phyloP scores from a whole-genome alignment of 2,329 filamentous ascomycete species.

The Ophiostoma piceae region DNA sequence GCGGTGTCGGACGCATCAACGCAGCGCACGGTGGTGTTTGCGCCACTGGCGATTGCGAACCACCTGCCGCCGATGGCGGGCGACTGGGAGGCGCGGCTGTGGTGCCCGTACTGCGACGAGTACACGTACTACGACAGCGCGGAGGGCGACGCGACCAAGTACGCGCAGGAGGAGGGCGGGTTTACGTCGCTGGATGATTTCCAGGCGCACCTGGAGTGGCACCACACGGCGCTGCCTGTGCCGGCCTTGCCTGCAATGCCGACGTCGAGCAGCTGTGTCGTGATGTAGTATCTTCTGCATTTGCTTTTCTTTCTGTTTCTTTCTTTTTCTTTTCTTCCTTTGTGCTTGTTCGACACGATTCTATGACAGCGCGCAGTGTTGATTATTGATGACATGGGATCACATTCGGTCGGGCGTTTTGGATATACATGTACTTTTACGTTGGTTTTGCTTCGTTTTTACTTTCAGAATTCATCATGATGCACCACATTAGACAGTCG shows the following conservation, averaged over 20 bases:
- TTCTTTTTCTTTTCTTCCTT: not conserved
- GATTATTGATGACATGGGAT: slow-evolving; percentile 1
- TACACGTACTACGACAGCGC: slow-evolving; percentile 47
- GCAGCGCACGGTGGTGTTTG: slow-evolving; percentile 49
- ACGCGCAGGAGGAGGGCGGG: slow-evolving; percentile 44
- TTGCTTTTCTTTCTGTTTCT: too few species aligned
- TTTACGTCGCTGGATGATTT: slow-evolving; percentile 47
- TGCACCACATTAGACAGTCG: not conserved
- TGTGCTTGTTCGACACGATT: not conserved
- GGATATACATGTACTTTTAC: not conserved
- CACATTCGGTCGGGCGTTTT: slow-evolving; percentile 2
- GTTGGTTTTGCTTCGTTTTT: not conserved
- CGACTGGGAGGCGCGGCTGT: slow-evolving; percentile 48
- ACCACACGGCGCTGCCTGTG: slow-evolving; percentile 44
- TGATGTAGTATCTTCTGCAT: slow-evolving; percentile 25
- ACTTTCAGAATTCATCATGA: not conserved
- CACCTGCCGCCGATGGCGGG: slow-evolving; percentile 47
- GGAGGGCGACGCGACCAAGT: slow-evolving; percentile 47
- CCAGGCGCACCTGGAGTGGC: slow-evolving; percentile 54
- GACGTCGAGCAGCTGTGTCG: slow-evolving; percentile 37
- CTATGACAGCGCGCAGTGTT: slow-evolving; percentile 13
- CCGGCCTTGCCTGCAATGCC: slow-evolving; percentile 32
- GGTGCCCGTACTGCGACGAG: slow-evolving; percentile 55
- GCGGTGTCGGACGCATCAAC: slow-evolving; percentile 39
- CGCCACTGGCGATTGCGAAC: slow-evolving; percentile 54